phyloP scores from a whole-genome alignment of 352 stramenopile species.

The Blastocystis sp. region DNA sequence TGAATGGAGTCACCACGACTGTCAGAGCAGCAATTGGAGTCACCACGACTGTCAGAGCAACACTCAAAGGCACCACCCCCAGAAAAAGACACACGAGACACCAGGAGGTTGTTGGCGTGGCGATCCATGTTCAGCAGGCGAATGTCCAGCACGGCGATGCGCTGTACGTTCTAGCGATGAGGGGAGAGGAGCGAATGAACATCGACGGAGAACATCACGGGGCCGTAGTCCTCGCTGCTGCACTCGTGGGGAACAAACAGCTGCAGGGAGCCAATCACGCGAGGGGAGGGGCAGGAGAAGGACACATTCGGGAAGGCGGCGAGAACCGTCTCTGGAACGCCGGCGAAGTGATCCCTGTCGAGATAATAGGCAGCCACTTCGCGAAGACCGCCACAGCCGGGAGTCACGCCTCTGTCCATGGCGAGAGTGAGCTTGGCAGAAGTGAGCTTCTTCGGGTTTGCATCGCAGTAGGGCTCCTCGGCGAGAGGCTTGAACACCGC shows the following conservation, averaged over 20 bases:
- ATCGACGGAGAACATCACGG: constrained; percentile 75
- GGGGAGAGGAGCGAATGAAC: no score
- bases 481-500: constrained; percentile 31
- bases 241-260: constrained; percentile 78
- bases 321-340: constrained; percentile 79
- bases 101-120: constrained; percentile 79
- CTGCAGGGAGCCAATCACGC: constrained; percentile 81
- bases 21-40: no score
- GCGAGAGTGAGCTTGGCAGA: not conserved
- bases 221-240: constrained; percentile 79
- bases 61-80: no score
- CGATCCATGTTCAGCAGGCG: constrained; percentile 84
- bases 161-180: constrained; percentile 77
- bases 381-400: constrained; percentile 78
- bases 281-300: constrained; percentile 59
- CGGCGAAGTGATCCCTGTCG: constrained; percentile 79
- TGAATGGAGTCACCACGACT: no score
- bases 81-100: constrained; percentile 30
- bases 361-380: constrained; percentile 80
- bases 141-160: constrained; percentile 82
- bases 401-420: not conserved
- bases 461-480: constrained; percentile 71
- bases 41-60: no score
- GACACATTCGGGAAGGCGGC: not conserved
- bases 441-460: constrained; percentile 75